Percentiles rank a stretch among this genome's conserved stretches.
phyloP scores from a whole-genome alignment of 805 yeast genomes.

The Tanozyma kutaoensis region DNA sequence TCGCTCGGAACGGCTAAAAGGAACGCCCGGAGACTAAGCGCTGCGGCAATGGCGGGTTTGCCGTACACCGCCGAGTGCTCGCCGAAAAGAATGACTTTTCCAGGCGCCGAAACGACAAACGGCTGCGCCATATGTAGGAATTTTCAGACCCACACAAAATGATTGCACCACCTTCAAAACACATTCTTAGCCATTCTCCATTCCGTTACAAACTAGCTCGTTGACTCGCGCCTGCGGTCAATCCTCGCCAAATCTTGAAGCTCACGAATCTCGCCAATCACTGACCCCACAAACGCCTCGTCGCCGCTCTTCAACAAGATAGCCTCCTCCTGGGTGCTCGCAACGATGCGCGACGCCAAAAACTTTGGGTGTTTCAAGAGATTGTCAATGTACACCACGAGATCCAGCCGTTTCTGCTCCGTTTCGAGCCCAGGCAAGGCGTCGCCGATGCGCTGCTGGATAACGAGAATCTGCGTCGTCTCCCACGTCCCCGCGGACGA shows the following conservation, averaged over 20 bases:
- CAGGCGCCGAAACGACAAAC: constrained; percentile 85
- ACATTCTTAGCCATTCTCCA: too few species aligned
- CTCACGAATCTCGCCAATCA: too few species aligned
- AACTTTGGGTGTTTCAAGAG: constrained; percentile 80
- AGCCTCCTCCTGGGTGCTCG: constrained; percentile 58
- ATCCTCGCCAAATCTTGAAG: too few species aligned
- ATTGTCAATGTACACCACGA: constrained; percentile 52
- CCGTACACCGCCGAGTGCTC: constrained; percentile 94
- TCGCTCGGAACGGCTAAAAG: constrained; percentile 43
- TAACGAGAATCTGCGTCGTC: constrained; percentile 45
- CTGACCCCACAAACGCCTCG: too few species aligned
- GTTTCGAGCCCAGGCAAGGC: constrained; percentile 52
- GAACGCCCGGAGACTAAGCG: constrained; percentile 76
- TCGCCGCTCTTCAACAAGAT: too few species aligned
- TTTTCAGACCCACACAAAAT: too few species aligned
- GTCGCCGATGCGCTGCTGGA: constrained; percentile 10
- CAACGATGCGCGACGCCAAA: constrained; percentile 51
- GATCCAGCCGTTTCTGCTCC: constrained; percentile 41
- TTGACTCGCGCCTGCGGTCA: too few species aligned
- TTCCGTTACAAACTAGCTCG: too few species aligned
- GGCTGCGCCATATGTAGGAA: too few species aligned
- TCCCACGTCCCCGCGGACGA: constrained; percentile 24
- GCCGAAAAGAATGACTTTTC: constrained; percentile 90
- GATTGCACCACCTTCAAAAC: too few species aligned
- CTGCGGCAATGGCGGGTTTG: constrained; percentile 94